These are phyloP conservation scores for Aspergillus pseudotamarii DNA, from an alignment of 2,329 filamentous ascomycete species.

Conservation along the genomic window DNA sequence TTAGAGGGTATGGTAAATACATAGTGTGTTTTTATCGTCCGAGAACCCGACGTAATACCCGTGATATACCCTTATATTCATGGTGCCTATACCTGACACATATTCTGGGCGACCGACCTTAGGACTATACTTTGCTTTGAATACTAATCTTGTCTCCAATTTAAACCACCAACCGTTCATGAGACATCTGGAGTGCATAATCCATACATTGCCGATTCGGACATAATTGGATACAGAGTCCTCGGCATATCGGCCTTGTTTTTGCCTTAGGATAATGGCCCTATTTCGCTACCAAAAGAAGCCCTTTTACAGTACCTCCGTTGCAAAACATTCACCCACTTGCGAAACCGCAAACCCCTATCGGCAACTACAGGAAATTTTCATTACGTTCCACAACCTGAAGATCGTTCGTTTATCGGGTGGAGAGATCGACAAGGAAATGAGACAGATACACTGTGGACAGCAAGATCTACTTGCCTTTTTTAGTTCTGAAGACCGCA, in stretches of 20 bases:
- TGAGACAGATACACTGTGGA: constrained; percentile 5
- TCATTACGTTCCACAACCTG: neutral
- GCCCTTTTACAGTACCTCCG: neutral
- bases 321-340: neutral
- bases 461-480: constrained; percentile 11
- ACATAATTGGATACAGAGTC: neutral
- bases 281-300: neutral
- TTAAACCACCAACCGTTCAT: neutral
- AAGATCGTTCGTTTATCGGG: constrained; percentile 2
- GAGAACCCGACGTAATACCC: too few species aligned
- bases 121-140: neutral
- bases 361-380: neutral
- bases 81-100: too few species aligned
- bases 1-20: too few species aligned
- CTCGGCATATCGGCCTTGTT: neutral
- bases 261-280: neutral
- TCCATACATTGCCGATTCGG: neutral
- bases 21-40: too few species aligned
- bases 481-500: neutral
- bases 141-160: neutral
- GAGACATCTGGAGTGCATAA: neutral
- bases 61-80: too few species aligned
- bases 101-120: too few species aligned
- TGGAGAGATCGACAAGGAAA: constrained; percentile 17
- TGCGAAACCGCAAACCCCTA: neutral